Base-by-base conservation (phyloP, 2,329 filamentous ascomycete genomes). In the Periconia sp. region DNA sequence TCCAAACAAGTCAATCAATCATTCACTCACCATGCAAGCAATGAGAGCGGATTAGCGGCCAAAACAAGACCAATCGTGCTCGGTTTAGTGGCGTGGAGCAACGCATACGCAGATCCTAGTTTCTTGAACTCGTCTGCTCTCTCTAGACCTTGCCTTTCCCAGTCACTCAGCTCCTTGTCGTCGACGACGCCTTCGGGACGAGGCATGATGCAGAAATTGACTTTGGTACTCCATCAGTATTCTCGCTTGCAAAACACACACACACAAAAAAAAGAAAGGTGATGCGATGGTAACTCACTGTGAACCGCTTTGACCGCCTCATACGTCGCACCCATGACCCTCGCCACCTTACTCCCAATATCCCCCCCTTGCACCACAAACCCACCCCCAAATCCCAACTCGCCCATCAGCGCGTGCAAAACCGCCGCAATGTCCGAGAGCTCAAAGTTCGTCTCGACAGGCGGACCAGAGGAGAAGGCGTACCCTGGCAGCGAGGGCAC, bases 291-390 rank as follows among this genome's bases (percentile, higher is more conserved):
- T 8, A 27, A 27, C 23, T 27, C 23, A 27, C 67, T 15, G 40
- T 73, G 71, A 13, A 69, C 52, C 0, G 58, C 82, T 60, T 81
- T 82, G 64, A 82, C 84, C 13, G 74, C 71, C 1, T 78, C 68
- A 49, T 77, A 75, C 1, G 63, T 60, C 0, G 63, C 64, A 1
- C 70, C 74, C 49, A 84, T 57, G 0, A 76, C 54, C 13, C 77
- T 65, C 0, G 75, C 69, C 5, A 82, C 54, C 30, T 76, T 72
- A 50, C 75, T 77, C 0, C 82, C 81, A 1, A 86, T 68, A 61
- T 86, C 84, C 11, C 84, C 84, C 6, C 84, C 84, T 61, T 86
- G 82, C 0, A 75, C 76, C 14, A 85, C 65, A 55, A 86, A 86
- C 2, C 79, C 81, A 1, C 64, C 54, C 23, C 43, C 15, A 53